Conservation (phyloP, 208 protist genomes). For the Naegleria fowleri region DNA sequence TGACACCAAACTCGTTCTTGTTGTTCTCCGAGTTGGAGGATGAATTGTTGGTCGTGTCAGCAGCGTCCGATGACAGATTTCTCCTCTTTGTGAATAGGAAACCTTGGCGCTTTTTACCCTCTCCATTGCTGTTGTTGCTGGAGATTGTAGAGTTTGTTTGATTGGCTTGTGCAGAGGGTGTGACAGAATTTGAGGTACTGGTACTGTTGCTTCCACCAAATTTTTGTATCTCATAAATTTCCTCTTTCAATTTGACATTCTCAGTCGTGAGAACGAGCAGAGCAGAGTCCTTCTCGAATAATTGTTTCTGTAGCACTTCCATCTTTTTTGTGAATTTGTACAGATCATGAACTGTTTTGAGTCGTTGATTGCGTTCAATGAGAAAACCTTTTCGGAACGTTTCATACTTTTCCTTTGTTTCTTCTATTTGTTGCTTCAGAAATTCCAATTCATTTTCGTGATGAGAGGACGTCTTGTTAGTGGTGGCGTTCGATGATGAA, state of each 20-base stretch:
- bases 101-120: background rate
- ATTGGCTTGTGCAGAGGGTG: background rate
- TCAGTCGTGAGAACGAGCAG: background rate
- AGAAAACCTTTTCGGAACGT: background rate
- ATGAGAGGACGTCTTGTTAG: background rate
- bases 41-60: background rate
- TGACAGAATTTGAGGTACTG: background rate
- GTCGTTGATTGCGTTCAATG: background rate
- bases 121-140: background rate
- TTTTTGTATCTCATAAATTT: background rate
- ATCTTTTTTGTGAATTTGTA: constrained; percentile 11
- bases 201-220: background rate
- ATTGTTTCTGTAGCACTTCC: constrained; percentile 8
- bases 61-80: background rate
- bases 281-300: background rate
- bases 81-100: background rate
- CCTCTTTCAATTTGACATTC: background rate
- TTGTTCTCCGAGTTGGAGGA: background rate
- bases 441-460: background rate
- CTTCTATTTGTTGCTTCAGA: background rate
- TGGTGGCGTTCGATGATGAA: background rate
- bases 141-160: background rate
- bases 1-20: background rate
- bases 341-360: background rate
- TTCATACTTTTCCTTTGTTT: background rate